Evolutionary conservation across 768 basidiomycete genomes (phyloP).

Genomic region (Termitomyces sp.): DNA sequence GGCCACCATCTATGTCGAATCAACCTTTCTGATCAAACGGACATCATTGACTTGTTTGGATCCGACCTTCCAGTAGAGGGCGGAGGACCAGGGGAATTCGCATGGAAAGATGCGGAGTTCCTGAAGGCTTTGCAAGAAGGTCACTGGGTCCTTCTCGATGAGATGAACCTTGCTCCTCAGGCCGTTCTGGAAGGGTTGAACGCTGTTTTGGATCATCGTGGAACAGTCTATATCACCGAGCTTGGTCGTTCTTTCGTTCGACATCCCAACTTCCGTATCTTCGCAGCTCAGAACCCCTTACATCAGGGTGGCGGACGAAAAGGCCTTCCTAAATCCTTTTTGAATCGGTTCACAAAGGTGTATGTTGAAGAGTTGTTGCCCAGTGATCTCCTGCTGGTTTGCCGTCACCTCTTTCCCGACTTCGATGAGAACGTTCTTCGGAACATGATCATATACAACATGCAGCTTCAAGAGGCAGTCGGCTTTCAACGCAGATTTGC

Average conservation of each 20-base stretch:
- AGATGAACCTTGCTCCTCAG: slow-evolving; percentile 98
- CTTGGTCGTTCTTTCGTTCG: slow-evolving; percentile 83
- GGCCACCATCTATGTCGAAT: slow-evolving; percentile 85
- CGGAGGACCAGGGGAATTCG: slow-evolving; percentile 87
- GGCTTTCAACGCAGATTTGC: slow-evolving; percentile 65
- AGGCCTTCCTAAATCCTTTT: slow-evolving; percentile 94
- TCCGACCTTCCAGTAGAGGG: slow-evolving; percentile 95
- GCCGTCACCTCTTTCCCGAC: slow-evolving; percentile 65
- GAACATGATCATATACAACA: slow-evolving; percentile 83
- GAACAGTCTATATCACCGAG: slow-evolving; percentile 92
- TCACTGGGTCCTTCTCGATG: slow-evolving; percentile 96
- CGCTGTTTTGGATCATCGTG: slow-evolving; percentile 92
- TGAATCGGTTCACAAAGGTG: slow-evolving; percentile 98
- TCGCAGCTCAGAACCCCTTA: slow-evolving; percentile 96
- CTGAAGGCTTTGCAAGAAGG: slow-evolving; percentile 91
- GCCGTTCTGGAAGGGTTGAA: slow-evolving; percentile 96
- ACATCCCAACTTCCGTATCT: slow-evolving; percentile 94
- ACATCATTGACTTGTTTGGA: slow-evolving; percentile 93
- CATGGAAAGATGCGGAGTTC: slow-evolving; percentile 97
- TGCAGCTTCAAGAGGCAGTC: slow-evolving; percentile 62
- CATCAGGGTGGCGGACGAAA: slow-evolving; percentile 97
- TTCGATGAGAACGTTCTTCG: slow-evolving; percentile 50
- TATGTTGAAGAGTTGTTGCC: slow-evolving; percentile 83
- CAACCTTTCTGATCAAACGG: slow-evolving; percentile 98
- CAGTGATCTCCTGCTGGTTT: slow-evolving; percentile 76